Base-by-base conservation (phyloP, 164 flowering plant genomes). In the Malania oleifera region DNA sequence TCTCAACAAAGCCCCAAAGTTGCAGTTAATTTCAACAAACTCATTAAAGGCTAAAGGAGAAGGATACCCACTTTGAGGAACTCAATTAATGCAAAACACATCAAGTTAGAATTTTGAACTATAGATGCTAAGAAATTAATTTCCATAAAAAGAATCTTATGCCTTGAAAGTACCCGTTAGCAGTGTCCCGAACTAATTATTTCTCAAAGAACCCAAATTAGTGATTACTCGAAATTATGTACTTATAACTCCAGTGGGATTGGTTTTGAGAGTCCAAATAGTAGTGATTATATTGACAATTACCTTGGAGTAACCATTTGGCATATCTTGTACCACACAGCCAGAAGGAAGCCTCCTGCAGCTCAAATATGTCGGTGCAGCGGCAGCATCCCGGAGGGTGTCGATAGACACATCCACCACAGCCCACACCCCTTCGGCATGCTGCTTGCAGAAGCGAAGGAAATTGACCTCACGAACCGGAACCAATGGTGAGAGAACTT, bases 401-500 rank as follows among this genome's bases (percentile, higher is more conserved):
- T 89, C 96, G 1, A 92, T 68, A 4, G 98, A 89, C 26, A 93
- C 95, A 69, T 93, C 98, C 0, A 93, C 98, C 24, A 93, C 92
- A n/a, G 97, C 98, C 98, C 98, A 93, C 38, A 90, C 86, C 2
- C 96, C 98, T 52, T 89, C 98, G 0, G 97, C 97, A 25, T 83
- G 96, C 68, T 93, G 98, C 82, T 87, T 93, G 80, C 98, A 93
- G 73, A 93, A 93, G 7, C 98, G 73, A 3, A 93, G 79, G 68
- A 89, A 87, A 57, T 78, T 82, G 19, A 87, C 90, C 66, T 84
- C 90, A 0, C 98, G 78, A 35, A 85, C 84, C 1, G 97, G 98
- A 9, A 93, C 98, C 58, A 93, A 61, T 3, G 98, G 98, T 1
- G 98, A 93, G n/a, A 93, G 82, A 24, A 93, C 90, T 77, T 87